phyloP scores from a whole-genome alignment of 306 rosid species.

The Citrullus mucosospermus region DNA sequence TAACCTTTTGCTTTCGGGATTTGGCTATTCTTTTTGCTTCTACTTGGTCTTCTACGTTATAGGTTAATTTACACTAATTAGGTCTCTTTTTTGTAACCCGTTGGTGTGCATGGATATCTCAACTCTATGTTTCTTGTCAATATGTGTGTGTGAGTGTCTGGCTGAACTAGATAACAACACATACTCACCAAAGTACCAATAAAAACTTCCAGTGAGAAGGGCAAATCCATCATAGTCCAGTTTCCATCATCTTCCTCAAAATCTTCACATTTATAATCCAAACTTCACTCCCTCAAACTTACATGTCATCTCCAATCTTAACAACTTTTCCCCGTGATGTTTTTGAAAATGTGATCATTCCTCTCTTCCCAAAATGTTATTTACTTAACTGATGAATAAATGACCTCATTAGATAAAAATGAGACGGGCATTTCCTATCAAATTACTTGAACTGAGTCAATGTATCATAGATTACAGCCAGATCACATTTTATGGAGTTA shows the following conservation, averaged over 20 bases:
- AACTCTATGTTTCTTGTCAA: too few species aligned
- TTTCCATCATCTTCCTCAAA: neutral
- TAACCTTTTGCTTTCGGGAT: too few species aligned
- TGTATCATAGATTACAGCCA: neutral
- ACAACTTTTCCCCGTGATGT: neutral
- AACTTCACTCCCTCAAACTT: neutral
- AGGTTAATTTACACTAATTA: too few species aligned
- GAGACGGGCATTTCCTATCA: neutral
- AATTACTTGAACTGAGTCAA: neutral
- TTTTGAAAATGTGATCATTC: too few species aligned
- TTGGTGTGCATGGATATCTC: too few species aligned
- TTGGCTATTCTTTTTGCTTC: too few species aligned
- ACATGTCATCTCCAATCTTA: neutral
- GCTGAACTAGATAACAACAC: neutral
- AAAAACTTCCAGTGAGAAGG: neutral
- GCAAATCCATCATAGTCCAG: neutral
- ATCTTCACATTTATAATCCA: neutral
- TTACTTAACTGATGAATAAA: neutral
- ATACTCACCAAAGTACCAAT: neutral
- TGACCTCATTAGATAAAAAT: neutral
- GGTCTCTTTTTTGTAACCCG: too few species aligned
- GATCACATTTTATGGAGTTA: constrained; percentile 25
- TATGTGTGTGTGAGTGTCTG: too few species aligned
- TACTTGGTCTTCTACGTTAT: too few species aligned
- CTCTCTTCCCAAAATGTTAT: too few species aligned